phyloP scores from a whole-genome alignment of 805 yeast species.

The Cephaloascus fragrans region DNA sequence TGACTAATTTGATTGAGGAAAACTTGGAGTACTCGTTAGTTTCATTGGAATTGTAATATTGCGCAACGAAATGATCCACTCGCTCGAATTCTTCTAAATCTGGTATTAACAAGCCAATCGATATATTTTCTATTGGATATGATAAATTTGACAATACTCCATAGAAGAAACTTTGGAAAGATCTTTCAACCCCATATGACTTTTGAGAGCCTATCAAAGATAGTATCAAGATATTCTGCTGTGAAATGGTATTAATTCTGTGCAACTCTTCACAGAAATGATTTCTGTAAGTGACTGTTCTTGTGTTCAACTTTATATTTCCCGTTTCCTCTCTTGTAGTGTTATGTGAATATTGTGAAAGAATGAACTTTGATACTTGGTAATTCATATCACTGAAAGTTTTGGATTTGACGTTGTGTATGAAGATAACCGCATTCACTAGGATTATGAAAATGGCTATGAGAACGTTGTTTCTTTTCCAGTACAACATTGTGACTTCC shows the following conservation, averaged over 20 bases:
- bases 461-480: too few relatives aligned
- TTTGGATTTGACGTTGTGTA: too few relatives aligned
- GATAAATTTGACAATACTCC: neutral
- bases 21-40: slow-evolving; percentile 2
- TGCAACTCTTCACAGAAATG: neutral
- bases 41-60: slow-evolving; percentile 8
- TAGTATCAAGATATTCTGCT: neutral
- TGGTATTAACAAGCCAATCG: slow-evolving; percentile 22
- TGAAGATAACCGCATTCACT: too few relatives aligned
- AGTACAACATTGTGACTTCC: too few relatives aligned
- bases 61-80: slow-evolving; percentile 6
- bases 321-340: too few relatives aligned
- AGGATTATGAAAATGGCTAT: too few relatives aligned
- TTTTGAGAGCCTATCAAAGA: neutral
- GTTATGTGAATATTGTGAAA: too few relatives aligned
- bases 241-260: slow-evolving; percentile 1
- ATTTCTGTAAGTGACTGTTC: neutral
- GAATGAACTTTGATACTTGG: too few relatives aligned
- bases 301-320: neutral
- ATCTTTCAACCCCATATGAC: neutral
- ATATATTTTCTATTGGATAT: slow-evolving; percentile 2
- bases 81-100: slow-evolving; percentile 13
- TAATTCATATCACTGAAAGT: too few relatives aligned
- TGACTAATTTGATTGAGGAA: slow-evolving; percentile 2
- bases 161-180: neutral